These are phyloP conservation scores for Stevia rebaudiana DNA, from an alignment of 140 eudicot genomes.

Conservation along the genomic window DNA sequence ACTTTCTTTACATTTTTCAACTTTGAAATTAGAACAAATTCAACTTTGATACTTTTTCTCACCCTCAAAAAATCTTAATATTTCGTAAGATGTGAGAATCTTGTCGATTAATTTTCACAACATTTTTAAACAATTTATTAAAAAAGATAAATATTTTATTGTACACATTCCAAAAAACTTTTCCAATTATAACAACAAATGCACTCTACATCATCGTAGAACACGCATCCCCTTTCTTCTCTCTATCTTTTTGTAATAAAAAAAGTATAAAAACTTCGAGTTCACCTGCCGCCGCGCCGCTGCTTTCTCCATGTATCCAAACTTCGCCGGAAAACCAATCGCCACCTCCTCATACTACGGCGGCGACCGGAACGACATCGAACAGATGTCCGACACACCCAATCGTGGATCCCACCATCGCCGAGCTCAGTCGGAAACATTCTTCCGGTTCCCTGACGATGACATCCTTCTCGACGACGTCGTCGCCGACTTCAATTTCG, in stretches of 20 bases:
- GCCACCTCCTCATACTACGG: constrained; percentile 12
- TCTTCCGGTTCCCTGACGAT: constrained; percentile 74
- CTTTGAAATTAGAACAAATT: no score
- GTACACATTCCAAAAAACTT: no score
- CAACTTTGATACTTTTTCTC: no score
- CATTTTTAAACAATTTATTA: no score
- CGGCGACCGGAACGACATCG: constrained; percentile 35
- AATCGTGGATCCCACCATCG: constrained; percentile 61
- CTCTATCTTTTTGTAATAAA: not conserved
- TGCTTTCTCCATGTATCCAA: constrained; percentile 37
- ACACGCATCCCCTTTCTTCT: constrained; percentile 13
- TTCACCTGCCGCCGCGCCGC: constrained; percentile 13
- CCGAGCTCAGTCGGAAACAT: constrained; percentile 78
- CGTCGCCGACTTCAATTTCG: constrained; percentile 52
- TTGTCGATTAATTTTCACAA: no score
- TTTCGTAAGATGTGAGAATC: no score
- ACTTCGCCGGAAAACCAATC: constrained; percentile 47
- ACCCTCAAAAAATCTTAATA: no score
- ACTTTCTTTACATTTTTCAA: no score
- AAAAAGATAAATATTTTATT: not conserved
- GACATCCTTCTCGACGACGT: constrained; percentile 71
- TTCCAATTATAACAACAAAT: no score
- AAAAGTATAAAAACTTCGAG: not conserved
- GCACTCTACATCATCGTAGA: constrained; percentile 11
- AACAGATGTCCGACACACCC: constrained; percentile 57